These are phyloP conservation scores for Piper betle DNA, from an alignment of 164 flowering plant species.

Conservation along the genomic window DNA sequence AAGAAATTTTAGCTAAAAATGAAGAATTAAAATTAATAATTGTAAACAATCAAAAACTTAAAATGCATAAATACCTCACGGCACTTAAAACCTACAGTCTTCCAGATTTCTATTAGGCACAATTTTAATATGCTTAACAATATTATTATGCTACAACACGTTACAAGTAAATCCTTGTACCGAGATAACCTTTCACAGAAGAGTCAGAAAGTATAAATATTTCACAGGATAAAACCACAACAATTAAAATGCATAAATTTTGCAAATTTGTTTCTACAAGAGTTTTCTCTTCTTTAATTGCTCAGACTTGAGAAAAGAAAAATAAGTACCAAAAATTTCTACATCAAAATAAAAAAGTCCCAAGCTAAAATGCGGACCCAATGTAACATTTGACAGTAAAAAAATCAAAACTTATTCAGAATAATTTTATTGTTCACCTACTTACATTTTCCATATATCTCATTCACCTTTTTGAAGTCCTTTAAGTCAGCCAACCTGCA, in stretches of 20 bases:
- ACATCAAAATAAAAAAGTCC: neutral
- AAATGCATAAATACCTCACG: neutral
- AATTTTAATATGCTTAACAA: too few species aligned
- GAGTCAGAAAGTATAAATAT: too few species aligned
- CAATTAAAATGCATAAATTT: too few species aligned
- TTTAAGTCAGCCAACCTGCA: constrained; percentile 94
- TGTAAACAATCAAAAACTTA: too few species aligned
- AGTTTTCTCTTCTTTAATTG: neutral
- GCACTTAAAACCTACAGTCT: neutral
- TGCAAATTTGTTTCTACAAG: too few species aligned
- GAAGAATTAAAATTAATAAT: neutral
- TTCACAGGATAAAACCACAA: too few species aligned
- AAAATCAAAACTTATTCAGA: too few species aligned
- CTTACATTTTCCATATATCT: constrained; percentile 93
- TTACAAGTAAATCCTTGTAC: too few species aligned
- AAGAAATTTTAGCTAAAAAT: neutral
- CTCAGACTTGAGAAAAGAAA: neutral
- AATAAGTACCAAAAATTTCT: neutral
- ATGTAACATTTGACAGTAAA: too few species aligned
- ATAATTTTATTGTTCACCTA: constrained; percentile 3
- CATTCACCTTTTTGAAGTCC: constrained; percentile 96
- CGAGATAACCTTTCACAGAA: too few species aligned
- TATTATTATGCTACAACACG: too few species aligned
- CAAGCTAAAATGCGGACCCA: neutral
- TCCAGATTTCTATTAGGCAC: neutral